Base-by-base conservation (phyloP, 805 yeast species). In the Clavispora asparagi region DNA sequence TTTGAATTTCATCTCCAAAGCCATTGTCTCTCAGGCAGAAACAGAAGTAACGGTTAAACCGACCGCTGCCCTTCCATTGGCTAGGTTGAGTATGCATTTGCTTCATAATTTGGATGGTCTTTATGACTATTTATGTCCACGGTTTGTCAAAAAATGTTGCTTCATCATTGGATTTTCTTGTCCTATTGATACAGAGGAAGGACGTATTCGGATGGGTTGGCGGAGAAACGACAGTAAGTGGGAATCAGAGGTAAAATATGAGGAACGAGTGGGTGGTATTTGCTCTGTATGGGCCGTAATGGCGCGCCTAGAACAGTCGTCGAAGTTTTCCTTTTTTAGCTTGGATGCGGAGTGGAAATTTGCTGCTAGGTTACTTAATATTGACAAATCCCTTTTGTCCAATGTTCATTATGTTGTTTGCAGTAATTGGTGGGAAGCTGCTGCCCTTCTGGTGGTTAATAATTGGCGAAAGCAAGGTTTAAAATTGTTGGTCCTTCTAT, bases 81-180 rank as follows among this genome's bases (percentile, higher is more conserved):
- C 88, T 0, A 77, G 76, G 55, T 64, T 92, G 30, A 70, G 92
- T 0, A 58, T 78, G 14, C 70, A 73, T 29, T 59, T 90, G 36
- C 59, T 89, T 55, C 59, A 74, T 7, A 37, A 61, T 25, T 71
- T 69, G 40, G 76, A 77, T 1, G 81, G 78, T 7, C 67, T 86
- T 16, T 71, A 74, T 28, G 80, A 80, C 48, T 79, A 68, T 47
- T 60, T 86, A 28, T 67, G 82, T 59, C 95, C 98, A 0, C 76
- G 98, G 52, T 79, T 91, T 59, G 87, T 89, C 30, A 92, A 92
- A 63, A 89, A 90, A 58, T 94, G 98, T 60, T 97, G 98, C 1
- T 78, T 77, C 49, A 77, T 91, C 16, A 82, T 94, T 40, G 99
- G 99, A 0, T 92, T 76, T 62, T 74, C 86, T 0, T 84, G 95